phyloP scores from a whole-genome alignment of 2,329 filamentous ascomycete genomes.

The Colletotrichum paranaense region DNA sequence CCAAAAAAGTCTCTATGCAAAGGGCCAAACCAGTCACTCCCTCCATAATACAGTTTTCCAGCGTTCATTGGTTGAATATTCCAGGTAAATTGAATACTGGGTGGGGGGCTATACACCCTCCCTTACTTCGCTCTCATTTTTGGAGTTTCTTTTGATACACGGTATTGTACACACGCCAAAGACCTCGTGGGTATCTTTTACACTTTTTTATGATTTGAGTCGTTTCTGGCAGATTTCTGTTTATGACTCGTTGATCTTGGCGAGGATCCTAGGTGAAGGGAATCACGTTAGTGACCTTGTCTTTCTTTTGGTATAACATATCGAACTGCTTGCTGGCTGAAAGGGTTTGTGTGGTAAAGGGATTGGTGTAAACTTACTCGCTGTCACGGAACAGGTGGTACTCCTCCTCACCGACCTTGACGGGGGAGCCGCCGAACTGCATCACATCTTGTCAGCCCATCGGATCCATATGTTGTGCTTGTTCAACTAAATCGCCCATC shows the following conservation, averaged over 20 bases:
- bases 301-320: conserved; percentile 31
- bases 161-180: conserved; percentile 40
- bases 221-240: background rate
- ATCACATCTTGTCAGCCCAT: conserved; percentile 15
- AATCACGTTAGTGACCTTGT: background rate
- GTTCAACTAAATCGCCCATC: background rate
- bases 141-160: conserved; percentile 43
- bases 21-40: background rate
- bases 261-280: conserved; percentile 77
- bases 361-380: conserved; percentile 77
- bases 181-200: conserved; percentile 36
- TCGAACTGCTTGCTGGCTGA: background rate
- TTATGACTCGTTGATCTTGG: conserved; percentile 94
- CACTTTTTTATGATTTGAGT: conserved; percentile 39
- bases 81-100: background rate
- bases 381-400: conserved; percentile 96
- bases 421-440: conserved; percentile 90
- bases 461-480: background rate
- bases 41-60: background rate
- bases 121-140: conserved; percentile 4
- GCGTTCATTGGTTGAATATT: background rate
- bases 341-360: background rate
- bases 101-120: background rate
- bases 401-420: conserved; percentile 98
- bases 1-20: conserved; percentile 2